phyloP scores from a whole-genome alignment of 208 protist genomes.

The Acanthamoeba healyi region DNA sequence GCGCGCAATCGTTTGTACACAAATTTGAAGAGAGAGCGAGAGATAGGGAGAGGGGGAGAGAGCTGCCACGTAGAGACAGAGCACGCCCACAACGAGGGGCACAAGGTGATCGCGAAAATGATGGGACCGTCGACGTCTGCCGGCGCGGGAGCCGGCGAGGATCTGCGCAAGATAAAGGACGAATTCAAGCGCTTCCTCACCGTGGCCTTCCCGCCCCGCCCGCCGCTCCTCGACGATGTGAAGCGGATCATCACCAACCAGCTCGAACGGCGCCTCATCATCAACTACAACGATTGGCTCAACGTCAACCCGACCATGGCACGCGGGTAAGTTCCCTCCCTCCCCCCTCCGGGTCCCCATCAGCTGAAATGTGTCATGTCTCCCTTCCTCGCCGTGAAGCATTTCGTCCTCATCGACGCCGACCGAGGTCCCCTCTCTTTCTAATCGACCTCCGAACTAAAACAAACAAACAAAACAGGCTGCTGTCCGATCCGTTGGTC shows the following conservation, averaged over 20 bases:
- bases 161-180: conserved; percentile 18
- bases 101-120: too few species aligned
- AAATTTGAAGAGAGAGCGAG: background rate
- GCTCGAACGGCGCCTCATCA: background rate
- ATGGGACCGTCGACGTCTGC: background rate
- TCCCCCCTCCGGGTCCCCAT: too few species aligned
- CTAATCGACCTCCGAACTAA: too few species aligned
- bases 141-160: background rate
- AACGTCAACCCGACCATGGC: background rate
- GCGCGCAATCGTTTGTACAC: background rate
- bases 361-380: too few species aligned
- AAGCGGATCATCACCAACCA: background rate
- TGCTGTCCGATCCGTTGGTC: background rate
- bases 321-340: background rate
- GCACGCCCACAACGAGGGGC: too few species aligned
- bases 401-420: too few species aligned
- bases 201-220: background rate
- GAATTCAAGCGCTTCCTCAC: conserved; percentile 49
- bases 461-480: background rate
- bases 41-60: too few species aligned
- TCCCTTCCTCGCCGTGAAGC: too few species aligned
- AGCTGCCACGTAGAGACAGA: too few species aligned
- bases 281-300: conserved; percentile 48
- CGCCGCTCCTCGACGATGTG: background rate
- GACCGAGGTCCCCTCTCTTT: too few species aligned